Conservation (phyloP, 2,329 filamentous ascomycete species). For the Calonectria leucothoes region DNA sequence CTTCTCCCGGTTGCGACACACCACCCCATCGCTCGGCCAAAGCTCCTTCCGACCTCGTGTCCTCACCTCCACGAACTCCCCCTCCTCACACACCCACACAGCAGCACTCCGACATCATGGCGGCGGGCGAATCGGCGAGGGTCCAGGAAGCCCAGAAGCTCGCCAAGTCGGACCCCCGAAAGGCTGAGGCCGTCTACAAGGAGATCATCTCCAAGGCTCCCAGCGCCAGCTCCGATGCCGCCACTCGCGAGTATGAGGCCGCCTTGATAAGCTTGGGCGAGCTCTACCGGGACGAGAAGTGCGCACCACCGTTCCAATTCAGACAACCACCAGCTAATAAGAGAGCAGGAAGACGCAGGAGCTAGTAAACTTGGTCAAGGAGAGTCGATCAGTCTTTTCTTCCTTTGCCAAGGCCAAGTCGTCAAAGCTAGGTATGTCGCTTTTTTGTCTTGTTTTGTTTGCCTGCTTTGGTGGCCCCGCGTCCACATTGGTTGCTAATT, state of each 20-base stretch:
- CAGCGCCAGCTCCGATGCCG: conserved; percentile 83
- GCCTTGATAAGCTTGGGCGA: conserved; percentile 90
- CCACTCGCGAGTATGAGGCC: conserved; percentile 90
- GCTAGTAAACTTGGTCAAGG: conserved; percentile 88
- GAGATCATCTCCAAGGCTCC: conserved; percentile 89
- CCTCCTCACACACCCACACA: conserved; percentile 19
- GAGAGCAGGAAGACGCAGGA: conserved; percentile 79
- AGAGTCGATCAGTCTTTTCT: conserved; percentile 90
- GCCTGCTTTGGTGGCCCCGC: conserved; percentile 11
- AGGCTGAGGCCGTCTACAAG: conserved; percentile 90
- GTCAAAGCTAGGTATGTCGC: conserved; percentile 86
- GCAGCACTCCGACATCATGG: conserved; percentile 55
- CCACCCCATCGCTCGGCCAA: not conserved
- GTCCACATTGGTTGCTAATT: conserved; percentile 25
- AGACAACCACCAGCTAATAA: conserved; percentile 24
- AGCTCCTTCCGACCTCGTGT: conserved; percentile 10
- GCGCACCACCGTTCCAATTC: conserved; percentile 49
- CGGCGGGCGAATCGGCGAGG: conserved; percentile 69
- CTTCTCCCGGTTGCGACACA: not conserved
- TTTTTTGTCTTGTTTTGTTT: not conserved
- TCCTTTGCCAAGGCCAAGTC: conserved; percentile 99
- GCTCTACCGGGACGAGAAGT: conserved; percentile 91
- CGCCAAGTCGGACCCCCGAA: conserved; percentile 81
- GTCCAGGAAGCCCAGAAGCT: conserved; percentile 92
- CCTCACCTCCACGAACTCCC: not conserved